These are phyloP conservation scores for Pleochaeta shiraiana DNA, from an alignment of 2,329 filamentous ascomycete genomes.

Conservation along the genomic window DNA sequence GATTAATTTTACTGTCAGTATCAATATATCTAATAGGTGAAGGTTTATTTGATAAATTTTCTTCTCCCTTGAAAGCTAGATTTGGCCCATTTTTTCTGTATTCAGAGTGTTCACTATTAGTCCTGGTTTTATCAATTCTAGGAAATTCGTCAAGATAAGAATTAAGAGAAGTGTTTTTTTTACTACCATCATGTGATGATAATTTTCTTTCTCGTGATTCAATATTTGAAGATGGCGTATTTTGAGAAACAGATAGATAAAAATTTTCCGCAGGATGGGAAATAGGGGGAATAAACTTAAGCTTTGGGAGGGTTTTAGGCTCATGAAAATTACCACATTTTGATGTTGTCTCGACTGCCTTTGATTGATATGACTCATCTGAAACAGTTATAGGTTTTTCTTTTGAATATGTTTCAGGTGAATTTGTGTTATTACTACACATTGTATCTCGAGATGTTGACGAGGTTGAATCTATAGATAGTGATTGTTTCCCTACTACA, in stretches of 20 bases:
- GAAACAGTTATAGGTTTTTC: slow-evolving; percentile 4
- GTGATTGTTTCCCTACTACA: slow-evolving; percentile 26
- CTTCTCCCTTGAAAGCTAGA: slow-evolving; percentile 12
- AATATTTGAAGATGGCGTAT: slow-evolving; percentile 14
- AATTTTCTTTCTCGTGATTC: slow-evolving; percentile 24
- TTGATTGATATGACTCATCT: slow-evolving; percentile 29
- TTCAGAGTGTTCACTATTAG: slow-evolving; percentile 11
- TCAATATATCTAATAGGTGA: slow-evolving; percentile 24
- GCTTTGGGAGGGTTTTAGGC: slow-evolving; percentile 33
- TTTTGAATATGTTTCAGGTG: not conserved
- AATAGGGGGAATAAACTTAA: slow-evolving; percentile 41
- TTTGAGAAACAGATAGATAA: slow-evolving; percentile 10
- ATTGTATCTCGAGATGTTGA: not conserved
- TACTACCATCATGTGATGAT: slow-evolving; percentile 30
- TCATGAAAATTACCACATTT: slow-evolving; percentile 37
- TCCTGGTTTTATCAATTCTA: slow-evolving; percentile 27
- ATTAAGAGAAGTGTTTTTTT: slow-evolving; percentile 28
- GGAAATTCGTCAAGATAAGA: slow-evolving; percentile 27
- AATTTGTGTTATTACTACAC: not conserved
- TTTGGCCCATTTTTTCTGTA: slow-evolving; percentile 9
- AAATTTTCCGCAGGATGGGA: slow-evolving; percentile 32
- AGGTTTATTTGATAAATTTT: slow-evolving; percentile 18
- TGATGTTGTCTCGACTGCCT: slow-evolving; percentile 35
- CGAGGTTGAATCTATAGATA: slow-evolving; percentile 9
- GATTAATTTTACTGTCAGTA: slow-evolving; percentile 34